These are phyloP conservation scores for Hippophae rhamnoides DNA, from an alignment of 306 rosid species.

Conservation along the genomic window DNA sequence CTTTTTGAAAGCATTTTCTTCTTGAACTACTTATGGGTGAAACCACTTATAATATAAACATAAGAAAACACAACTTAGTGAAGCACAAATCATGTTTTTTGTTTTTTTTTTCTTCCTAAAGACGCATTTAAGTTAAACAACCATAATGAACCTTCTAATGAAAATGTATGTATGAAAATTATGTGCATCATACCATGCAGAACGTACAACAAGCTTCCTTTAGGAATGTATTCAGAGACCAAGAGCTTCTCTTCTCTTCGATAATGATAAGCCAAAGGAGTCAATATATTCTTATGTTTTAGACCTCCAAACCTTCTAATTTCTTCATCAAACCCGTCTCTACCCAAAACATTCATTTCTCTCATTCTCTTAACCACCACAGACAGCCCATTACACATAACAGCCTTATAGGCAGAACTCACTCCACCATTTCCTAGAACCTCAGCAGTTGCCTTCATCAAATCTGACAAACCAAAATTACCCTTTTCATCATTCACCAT, in stretches of 20 bases:
- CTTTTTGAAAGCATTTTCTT: too few relatives aligned
- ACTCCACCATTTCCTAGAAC: constrained; percentile 73
- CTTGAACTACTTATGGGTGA: too few relatives aligned
- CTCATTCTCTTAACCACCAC: constrained; percentile 92
- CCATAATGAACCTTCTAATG: too few relatives aligned
- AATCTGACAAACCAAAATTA: constrained; percentile 51
- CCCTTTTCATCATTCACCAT: constrained; percentile 65
- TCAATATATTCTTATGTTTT: constrained; percentile 40
- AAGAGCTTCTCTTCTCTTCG: constrained; percentile 75
- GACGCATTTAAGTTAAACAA: too few relatives aligned
- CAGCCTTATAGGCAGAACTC: constrained; percentile 74
- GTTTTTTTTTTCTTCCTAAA: too few relatives aligned
- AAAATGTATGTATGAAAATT: too few relatives aligned
- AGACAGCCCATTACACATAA: constrained; percentile 51
- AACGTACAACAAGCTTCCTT: constrained; percentile 75
- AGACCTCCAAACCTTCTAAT: constrained; percentile 71
- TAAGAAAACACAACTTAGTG: too few relatives aligned
- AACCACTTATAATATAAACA: too few relatives aligned
- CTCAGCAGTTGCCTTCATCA: constrained; percentile 91
- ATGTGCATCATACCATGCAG: constrained; percentile 52
- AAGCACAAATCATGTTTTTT: too few relatives aligned
- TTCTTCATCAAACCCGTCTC: constrained; percentile 65
- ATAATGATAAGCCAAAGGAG: constrained; percentile 75
- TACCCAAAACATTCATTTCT: constrained; percentile 59
- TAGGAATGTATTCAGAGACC: constrained; percentile 53